Evolutionary conservation across 176 grass and related monocot species (phyloP).

Genomic region (Juncus effusus): DNA sequence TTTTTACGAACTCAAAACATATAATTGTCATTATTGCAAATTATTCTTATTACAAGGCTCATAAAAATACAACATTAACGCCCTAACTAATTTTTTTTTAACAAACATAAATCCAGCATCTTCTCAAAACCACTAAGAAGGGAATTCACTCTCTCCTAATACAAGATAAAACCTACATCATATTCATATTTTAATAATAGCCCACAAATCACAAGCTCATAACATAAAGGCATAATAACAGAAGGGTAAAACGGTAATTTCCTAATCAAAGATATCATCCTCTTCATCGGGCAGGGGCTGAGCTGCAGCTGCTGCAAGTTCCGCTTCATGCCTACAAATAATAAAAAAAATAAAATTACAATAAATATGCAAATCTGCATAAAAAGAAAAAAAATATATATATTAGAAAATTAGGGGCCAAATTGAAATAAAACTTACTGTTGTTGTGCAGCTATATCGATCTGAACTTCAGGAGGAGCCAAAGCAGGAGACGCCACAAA

Average conservation of each 20-base stretch:
- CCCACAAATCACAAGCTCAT: background rate
- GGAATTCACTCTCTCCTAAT: background rate
- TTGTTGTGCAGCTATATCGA: conserved; percentile 80
- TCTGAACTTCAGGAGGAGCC: conserved; percentile 71
- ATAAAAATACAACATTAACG: background rate
- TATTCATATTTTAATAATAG: background rate
- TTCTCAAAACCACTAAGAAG: background rate
- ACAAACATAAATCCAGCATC: background rate
- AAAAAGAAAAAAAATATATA: too few species aligned
- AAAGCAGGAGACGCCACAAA: conserved; percentile 80
- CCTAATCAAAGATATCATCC: conserved; percentile 70
- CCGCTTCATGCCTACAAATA: conserved; percentile 55
- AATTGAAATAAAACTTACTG: conserved; percentile 44
- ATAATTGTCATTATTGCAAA: too few species aligned
- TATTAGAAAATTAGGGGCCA: background rate
- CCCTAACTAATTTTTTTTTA: background rate
- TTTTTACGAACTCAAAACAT: too few species aligned
- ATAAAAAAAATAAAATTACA: background rate
- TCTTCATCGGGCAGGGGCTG: conserved; percentile 87
- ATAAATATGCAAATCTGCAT: background rate
- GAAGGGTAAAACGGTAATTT: background rate
- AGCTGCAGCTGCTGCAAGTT: conserved; percentile 47
- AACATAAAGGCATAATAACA: background rate
- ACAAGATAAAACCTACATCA: background rate
- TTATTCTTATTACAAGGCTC: too few species aligned